phyloP scores from a whole-genome alignment of 208 protist genomes.

The Borovskyia barvae region DNA sequence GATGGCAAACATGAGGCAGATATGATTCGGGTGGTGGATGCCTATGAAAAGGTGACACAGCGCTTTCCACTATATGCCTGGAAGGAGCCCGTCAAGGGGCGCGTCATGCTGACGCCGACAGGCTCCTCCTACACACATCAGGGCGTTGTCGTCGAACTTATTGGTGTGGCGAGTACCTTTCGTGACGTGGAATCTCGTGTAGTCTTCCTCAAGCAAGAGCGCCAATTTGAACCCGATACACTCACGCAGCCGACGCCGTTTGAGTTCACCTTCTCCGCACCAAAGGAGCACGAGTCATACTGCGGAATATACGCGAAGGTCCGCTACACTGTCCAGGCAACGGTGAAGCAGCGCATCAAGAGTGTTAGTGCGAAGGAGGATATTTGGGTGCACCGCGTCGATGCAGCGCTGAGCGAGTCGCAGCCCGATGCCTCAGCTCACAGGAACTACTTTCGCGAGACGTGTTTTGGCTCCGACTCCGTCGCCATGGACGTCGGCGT shows the following conservation, averaged over 20 bases:
- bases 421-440: conserved; percentile 58
- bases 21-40: conserved; percentile 19
- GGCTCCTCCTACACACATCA: conserved; percentile 58
- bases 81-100: conserved; percentile 54
- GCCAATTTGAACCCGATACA: conserved; percentile 68
- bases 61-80: conserved; percentile 53
- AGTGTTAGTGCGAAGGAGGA: conserved; percentile 57
- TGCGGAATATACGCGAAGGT: conserved; percentile 68
- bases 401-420: conserved; percentile 37
- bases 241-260: conserved; percentile 39
- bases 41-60: conserved; percentile 43
- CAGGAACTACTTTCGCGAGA: conserved; percentile 75
- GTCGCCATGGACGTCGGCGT: conserved; percentile 87
- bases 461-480: conserved; percentile 57
- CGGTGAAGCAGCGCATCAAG: conserved; percentile 64
- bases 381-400: conserved; percentile 73
- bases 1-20: conserved; percentile 25
- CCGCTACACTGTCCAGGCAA: conserved; percentile 62
- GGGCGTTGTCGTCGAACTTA: conserved; percentile 71
- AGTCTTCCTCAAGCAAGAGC: conserved; percentile 69
- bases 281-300: conserved; percentile 87
- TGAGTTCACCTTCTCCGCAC: conserved; percentile 70
- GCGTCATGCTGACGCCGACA: conserved; percentile 52
- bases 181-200: conserved; percentile 13
- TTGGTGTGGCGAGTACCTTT: conserved; percentile 46